Evolutionary conservation across 768 basidiomycete genomes (phyloP).

Genomic region (Kwoniella newhampshirensis): DNA sequence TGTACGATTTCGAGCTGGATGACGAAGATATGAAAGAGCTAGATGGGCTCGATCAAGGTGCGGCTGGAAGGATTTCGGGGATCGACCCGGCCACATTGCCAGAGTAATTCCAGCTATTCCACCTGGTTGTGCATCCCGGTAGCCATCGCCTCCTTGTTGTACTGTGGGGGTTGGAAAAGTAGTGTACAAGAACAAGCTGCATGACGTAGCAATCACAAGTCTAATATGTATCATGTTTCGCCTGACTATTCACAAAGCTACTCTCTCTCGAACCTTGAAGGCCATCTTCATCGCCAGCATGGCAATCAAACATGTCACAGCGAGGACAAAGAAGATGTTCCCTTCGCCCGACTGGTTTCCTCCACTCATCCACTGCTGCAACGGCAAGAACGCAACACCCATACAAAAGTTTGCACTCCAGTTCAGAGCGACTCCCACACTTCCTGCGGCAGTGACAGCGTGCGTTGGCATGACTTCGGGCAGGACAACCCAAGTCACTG

Average conservation of each 20-base stretch:
- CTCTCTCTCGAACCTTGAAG: slow-evolving; percentile 11
- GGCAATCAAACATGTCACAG: slow-evolving; percentile 22
- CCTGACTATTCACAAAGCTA: neutral
- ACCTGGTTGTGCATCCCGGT: too few species aligned
- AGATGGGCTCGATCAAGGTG: slow-evolving; percentile 18
- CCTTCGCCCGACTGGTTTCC: slow-evolving; percentile 29
- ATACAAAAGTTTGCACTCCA: slow-evolving; percentile 43
- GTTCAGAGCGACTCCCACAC: slow-evolving; percentile 70
- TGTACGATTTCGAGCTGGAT: slow-evolving; percentile 24
- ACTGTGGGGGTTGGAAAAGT: too few species aligned
- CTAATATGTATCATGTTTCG: too few species aligned
- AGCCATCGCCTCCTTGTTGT: too few species aligned
- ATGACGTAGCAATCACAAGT: too few species aligned
- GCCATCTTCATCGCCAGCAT: slow-evolving; percentile 14
- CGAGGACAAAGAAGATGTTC: slow-evolving; percentile 41
- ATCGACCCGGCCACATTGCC: slow-evolving; percentile 19
- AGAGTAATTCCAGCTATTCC: slow-evolving; percentile 3
- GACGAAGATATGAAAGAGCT: slow-evolving; percentile 23
- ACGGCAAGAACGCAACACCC: slow-evolving; percentile 36
- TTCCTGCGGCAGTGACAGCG: slow-evolving; percentile 75
- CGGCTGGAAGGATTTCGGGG: slow-evolving; percentile 16
- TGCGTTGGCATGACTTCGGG: slow-evolving; percentile 79
- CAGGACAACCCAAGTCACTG: slow-evolving; percentile 87
- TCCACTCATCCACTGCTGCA: slow-evolving; percentile 35
- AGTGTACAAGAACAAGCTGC: too few species aligned